A percentile compares a stretch with the other conserved stretches of the same genome.
phyloP scores from a whole-genome alignment of 495 filamentous ascomycete genomes.

The Oleoguttula mirabilis region DNA sequence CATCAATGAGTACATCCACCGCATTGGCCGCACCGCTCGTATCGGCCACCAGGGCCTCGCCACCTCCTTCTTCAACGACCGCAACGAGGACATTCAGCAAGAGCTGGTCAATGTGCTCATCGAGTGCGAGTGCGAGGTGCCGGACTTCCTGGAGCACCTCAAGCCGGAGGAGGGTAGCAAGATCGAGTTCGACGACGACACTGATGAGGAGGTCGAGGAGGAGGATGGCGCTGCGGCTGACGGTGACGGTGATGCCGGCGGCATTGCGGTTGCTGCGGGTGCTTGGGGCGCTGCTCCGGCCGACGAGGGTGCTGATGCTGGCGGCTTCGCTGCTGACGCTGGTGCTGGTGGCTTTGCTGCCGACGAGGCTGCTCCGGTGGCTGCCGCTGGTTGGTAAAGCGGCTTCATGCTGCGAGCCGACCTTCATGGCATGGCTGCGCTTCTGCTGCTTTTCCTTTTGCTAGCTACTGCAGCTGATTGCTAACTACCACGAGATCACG shows the following conservation, averaged over 20 bases:
- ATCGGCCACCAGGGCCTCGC: conserved; percentile 82
- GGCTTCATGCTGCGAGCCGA: too few relatives aligned
- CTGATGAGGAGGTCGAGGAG: conserved; percentile 14
- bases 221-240: conserved; percentile 1
- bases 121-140: conserved; percentile 64
- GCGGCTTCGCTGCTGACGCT: too few relatives aligned
- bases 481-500: too few relatives aligned
- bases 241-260: conserved; percentile 4
- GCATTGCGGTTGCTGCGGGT: background rate
- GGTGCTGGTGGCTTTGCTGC: too few relatives aligned
- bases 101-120: conserved; percentile 66
- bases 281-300: background rate
- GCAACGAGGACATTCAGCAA: conserved; percentile 39
- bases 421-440: too few relatives aligned
- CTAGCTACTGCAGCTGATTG: too few relatives aligned
- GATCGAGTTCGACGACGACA: conserved; percentile 18
- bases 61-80: conserved; percentile 73
- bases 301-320: too few relatives aligned
- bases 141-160: conserved; percentile 63
- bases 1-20: conserved; percentile 86
- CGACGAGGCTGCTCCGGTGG: too few relatives aligned
- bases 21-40: conserved; percentile 89
- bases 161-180: conserved; percentile 39
- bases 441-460: too few relatives aligned
- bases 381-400: too few relatives aligned